These are phyloP conservation scores for Heliamphora pulchella DNA, from an alignment of 179 eudicot genomes.

Conservation along the genomic window DNA sequence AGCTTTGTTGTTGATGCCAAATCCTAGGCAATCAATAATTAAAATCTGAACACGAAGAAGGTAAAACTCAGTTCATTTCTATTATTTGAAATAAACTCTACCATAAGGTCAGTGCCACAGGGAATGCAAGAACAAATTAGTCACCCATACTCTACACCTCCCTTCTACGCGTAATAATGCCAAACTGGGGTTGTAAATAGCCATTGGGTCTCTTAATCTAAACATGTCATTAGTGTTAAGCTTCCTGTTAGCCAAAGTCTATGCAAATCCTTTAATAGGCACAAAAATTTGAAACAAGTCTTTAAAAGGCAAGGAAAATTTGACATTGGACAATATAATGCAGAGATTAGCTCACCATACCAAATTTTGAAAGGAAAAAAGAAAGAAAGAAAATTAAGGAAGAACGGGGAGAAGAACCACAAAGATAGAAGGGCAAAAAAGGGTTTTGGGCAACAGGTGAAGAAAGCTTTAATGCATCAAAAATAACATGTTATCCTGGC, in stretches of 20 bases:
- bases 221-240: background rate
- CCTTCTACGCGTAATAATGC: background rate
- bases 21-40: background rate
- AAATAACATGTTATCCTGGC: background rate
- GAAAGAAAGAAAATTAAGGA: background rate
- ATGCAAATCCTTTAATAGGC: too few species aligned
- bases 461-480: background rate
- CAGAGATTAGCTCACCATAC: conserved; percentile 3
- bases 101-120: background rate
- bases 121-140: background rate
- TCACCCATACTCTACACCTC: background rate
- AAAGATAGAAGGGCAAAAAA: background rate
- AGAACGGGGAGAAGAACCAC: background rate
- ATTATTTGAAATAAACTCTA: background rate
- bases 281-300: background rate
- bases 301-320: background rate
- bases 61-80: background rate
- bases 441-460: background rate
- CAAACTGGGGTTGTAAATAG: background rate
- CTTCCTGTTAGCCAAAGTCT: background rate
- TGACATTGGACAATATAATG: background rate
- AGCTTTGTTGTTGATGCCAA: background rate
- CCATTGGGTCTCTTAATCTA: background rate
- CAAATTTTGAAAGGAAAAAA: conserved; percentile 8
- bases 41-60: background rate